Evolutionary conservation across 108 stramenopile genomes (phyloP).

Genomic region (Tribonema minus): DNA sequence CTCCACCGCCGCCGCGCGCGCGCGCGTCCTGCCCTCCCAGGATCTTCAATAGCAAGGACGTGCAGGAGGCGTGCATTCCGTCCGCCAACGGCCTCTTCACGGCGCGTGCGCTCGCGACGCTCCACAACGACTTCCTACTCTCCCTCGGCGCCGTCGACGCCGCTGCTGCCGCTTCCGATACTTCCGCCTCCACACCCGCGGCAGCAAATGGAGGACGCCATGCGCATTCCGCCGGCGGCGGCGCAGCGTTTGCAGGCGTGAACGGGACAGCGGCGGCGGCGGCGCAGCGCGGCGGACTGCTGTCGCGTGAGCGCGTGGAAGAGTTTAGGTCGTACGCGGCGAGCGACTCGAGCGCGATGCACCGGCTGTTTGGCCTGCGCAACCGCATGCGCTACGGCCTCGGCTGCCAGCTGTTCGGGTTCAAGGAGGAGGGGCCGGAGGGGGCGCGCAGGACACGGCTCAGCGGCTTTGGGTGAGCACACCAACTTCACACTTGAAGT

Average conservation of each 20-base stretch:
- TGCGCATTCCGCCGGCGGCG: no score
- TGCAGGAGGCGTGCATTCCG: slow-evolving; percentile 41
- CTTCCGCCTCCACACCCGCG: no score
- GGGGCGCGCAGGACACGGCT: not conserved
- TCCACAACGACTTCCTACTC: slow-evolving; percentile 34
- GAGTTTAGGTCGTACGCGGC: not conserved
- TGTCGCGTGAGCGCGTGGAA: not conserved
- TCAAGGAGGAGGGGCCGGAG: slow-evolving; percentile 8
- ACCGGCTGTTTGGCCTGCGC: slow-evolving; percentile 18
- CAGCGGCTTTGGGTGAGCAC: not conserved
- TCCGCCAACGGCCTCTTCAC: slow-evolving; percentile 48
- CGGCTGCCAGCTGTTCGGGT: slow-evolving; percentile 41
- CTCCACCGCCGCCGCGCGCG: no score
- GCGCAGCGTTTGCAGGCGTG: not conserved
- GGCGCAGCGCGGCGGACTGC: not conserved
- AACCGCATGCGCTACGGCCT: slow-evolving; percentile 24
- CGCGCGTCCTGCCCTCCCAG: not conserved
- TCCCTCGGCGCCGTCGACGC: not conserved
- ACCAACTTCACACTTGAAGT: no score
- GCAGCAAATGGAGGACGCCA: no score
- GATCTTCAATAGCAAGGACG: not conserved
- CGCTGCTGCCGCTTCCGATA: no score
- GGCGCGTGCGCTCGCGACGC: slow-evolving; percentile 40
- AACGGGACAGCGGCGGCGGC: not conserved
- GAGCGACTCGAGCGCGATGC: not conserved